Evolutionary conservation across 2,329 filamentous ascomycete species (phyloP), one percentile per base, ranked within the genome.

Genomic region (Paecilomyces dactylethromorphus): DNA sequence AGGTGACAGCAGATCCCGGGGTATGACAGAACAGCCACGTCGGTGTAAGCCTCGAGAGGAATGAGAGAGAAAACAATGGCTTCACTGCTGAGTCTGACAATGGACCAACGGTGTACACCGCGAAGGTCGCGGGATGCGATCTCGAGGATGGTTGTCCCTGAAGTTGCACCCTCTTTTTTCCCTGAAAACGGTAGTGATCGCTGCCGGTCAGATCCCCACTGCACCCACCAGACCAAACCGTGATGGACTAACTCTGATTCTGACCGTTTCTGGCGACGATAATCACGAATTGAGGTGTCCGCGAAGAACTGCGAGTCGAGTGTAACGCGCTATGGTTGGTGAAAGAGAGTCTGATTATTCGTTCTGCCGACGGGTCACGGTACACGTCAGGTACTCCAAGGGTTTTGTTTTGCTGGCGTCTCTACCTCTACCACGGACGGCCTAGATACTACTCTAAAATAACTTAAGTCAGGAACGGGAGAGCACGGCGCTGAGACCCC

Each of bases 151-250:
- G 22, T 39, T 56, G 55, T n/a, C 33, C 55, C 39, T 56, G 55
- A 56, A 51, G 21, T 55, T n/a, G 32, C 53, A 33, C 29, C 56
- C 51, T 58, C 32, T 58, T 29, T 45, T 50, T 18, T 55, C n/a
- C 11, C 57, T 45, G 21, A 52, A 58, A 33, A 2, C 15, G 45
- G 57, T 22, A 58, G 31, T 22, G 57, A 58, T 58, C 57, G 24
- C 53, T 58, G 33, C 53, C 18, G 18, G 11, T 22, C 50, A 52
- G 50, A 52, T 52, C 50, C 13, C 50, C 50, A 52, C 50, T 21
- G 26, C 50, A 21, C 50, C 50, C 39, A 45, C 39, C 39, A 18
- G 18, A 10, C 39, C 39, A 21, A 45, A 45, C 39, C 35, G 35
- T n/a, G 18, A 15, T 45, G 35, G 35, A 45, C 18, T 45, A 45